These are phyloP conservation scores for Xanthoceras sorbifolium DNA, from an alignment of 345 rosid species.

Conservation along the genomic window DNA sequence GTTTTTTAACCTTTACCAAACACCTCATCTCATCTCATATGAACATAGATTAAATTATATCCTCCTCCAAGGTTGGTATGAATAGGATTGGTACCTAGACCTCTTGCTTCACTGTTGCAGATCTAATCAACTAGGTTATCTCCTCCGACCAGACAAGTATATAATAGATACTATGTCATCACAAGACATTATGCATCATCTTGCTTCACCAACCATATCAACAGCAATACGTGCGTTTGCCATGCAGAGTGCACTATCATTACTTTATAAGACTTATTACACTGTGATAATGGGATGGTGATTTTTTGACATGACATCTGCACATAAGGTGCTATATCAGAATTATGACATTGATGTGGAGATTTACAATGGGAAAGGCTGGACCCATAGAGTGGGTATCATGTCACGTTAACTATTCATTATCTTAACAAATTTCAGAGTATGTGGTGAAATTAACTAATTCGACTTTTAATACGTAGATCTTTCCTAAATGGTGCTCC, in stretches of 20 bases:
- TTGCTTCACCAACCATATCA: background rate
- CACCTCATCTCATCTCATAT: background rate
- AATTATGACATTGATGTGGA: background rate
- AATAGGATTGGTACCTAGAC: background rate
- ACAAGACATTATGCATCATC: background rate
- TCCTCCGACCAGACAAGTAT: background rate
- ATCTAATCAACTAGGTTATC: background rate
- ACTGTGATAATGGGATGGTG: background rate
- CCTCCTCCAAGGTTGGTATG: background rate
- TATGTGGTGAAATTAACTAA: background rate
- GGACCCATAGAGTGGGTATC: background rate
- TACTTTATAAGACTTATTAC: background rate
- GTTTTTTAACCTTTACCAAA: background rate
- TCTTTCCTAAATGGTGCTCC: conserved; percentile 21
- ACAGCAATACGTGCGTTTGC: background rate
- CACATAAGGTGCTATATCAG: background rate
- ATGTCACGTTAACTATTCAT: background rate
- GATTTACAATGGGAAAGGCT: background rate
- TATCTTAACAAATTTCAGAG: background rate
- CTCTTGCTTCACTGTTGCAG: background rate
- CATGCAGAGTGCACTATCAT: background rate
- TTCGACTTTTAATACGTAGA: conserved; percentile 29
- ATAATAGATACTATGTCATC: background rate
- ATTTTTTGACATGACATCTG: background rate
- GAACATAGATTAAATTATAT: background rate